Conservation (phyloP, 805 yeast genomes). For the Ogataea trehaloabstinens region DNA sequence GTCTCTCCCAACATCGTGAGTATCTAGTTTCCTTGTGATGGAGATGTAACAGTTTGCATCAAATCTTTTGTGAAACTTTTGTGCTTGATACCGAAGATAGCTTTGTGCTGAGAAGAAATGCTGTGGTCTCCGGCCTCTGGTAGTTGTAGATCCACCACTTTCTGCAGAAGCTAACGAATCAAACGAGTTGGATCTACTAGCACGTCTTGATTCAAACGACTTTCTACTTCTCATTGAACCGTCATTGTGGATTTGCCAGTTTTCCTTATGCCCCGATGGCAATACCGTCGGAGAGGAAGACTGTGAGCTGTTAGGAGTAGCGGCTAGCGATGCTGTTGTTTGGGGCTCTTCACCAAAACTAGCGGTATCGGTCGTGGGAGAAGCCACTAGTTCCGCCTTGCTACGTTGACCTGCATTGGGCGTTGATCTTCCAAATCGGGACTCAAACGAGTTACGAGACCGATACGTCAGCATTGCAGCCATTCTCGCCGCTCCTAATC, state of each 20-base stretch:
- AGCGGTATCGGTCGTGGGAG: conserved; percentile 7
- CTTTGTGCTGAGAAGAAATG: conserved; percentile 92
- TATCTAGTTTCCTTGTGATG: conserved; percentile 88
- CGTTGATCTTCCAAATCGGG: conserved; percentile 81
- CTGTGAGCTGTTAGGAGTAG: conserved; percentile 3
- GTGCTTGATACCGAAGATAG: conserved; percentile 90
- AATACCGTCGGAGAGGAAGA: too few relatives aligned
- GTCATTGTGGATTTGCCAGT: conserved; percentile 86
- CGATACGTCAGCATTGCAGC: conserved; percentile 91
- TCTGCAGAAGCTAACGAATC: conserved; percentile 29
- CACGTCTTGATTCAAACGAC: conserved; percentile 28
- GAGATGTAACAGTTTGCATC: conserved; percentile 97
- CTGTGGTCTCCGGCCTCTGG: conserved; percentile 38
- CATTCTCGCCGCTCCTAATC: conserved; percentile 97
- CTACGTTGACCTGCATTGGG: conserved; percentile 39
- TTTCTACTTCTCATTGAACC: conserved; percentile 42
- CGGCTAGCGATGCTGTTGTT: conserved; percentile 7
- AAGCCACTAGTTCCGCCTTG: conserved; percentile 17
- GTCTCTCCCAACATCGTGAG: conserved; percentile 90
- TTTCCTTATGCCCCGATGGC: conserved; percentile 46
- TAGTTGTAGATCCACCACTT: conserved; percentile 7
- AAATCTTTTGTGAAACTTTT: conserved; percentile 82
- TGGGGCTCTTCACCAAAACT: conserved; percentile 11
- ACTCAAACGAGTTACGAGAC: conserved; percentile 87
- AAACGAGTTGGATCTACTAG: conserved; percentile 29